These are phyloP conservation scores for Globisporangium orthogonon DNA, from an alignment of 352 stramenopile genomes.

Conservation along the genomic window DNA sequence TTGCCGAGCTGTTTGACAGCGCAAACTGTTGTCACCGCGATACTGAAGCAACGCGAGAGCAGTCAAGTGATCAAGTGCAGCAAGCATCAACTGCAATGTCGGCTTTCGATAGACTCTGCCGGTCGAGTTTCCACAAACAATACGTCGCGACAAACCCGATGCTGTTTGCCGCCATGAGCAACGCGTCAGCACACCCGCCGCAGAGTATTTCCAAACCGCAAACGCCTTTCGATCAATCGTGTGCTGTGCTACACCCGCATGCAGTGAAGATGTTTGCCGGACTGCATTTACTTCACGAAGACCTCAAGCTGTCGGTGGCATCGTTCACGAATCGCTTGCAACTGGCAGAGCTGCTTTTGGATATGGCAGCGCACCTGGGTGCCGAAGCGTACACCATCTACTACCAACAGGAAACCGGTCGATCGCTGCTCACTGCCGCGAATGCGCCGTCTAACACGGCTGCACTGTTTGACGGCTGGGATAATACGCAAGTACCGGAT, in stretches of 20 bases:
- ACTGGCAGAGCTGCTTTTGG: constrained; percentile 29
- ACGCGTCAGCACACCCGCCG: constrained; percentile 9
- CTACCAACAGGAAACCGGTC: constrained; percentile 42
- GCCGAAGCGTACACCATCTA: constrained; percentile 37
- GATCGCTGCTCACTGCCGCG: not conserved
- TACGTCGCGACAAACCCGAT: constrained; percentile 40
- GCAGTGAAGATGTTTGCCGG: constrained; percentile 28
- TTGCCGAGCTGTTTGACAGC: not conserved
- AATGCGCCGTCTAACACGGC: not conserved
- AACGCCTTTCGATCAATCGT: not conserved
- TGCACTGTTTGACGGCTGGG: constrained; percentile 5
- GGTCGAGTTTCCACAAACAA: constrained; percentile 31
- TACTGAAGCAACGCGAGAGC: not conserved
- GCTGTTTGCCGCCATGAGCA: constrained; percentile 29
- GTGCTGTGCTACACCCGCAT: not conserved
- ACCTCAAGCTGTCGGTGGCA: constrained; percentile 45
- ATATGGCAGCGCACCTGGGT: constrained; percentile 23
- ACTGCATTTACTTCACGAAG: constrained; percentile 68
- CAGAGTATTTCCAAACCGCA: not conserved
- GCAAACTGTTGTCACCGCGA: not conserved
- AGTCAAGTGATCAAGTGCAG: not conserved
- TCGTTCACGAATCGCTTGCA: constrained; percentile 22
- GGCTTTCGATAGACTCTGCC: constrained; percentile 36
- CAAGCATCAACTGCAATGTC: constrained; percentile 11
- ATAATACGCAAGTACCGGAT: constrained; percentile 34